Evolutionary conservation across 495 filamentous ascomycete species (phyloP), one percentile per base, ranked within the genome.

Genomic region (Antarctomyces pellizariae): DNA sequence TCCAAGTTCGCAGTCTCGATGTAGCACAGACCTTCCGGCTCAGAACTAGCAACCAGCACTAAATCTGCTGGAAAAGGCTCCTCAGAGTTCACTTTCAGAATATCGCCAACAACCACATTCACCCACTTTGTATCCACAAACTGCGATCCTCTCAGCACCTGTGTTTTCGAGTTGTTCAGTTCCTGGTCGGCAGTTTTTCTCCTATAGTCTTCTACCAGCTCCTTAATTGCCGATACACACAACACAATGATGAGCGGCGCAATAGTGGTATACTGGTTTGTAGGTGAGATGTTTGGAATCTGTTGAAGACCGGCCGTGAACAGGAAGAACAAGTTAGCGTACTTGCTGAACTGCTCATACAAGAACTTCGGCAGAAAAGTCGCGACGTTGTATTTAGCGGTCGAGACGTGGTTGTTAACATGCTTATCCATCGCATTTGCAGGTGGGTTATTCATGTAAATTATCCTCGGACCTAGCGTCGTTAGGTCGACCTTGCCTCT

Each of bases 1-100:
- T 99, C 89, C 29, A 99, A 53, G 44, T 99, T 99, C 16, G 89
- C 86, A 0, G 89, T 99, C 56, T 99, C 89, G 41, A 95, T 99
- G 42, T 99, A 99, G 48, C 89, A 99, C 30, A 99, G 47, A 34
- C 89, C 89, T 50, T 99, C 89, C 2, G 89, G 89, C 46, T 99
- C 89, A 4, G 89, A 95, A 29, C 77, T 86, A 8, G 89, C 83
- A 35, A 95, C 54, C 16, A 99, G 52, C 9, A 91, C 76, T 34
- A 99, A 46, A 50, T 99, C 89, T 16, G 89, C 83, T 0, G 89
- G 89, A 44, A 99, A 99, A 3, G 89, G 73, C 39, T 93, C 73
- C 43, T 95, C 89, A 2, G 83, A 92, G 41, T 99, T 73, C 24
- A 99, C 82, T 4, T 83, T 68, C 13, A 99, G 65, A 32, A 95